These are phyloP conservation scores for Trichothecium sympodiale DNA, from an alignment of 2,329 filamentous ascomycete species.

Conservation along the genomic window DNA sequence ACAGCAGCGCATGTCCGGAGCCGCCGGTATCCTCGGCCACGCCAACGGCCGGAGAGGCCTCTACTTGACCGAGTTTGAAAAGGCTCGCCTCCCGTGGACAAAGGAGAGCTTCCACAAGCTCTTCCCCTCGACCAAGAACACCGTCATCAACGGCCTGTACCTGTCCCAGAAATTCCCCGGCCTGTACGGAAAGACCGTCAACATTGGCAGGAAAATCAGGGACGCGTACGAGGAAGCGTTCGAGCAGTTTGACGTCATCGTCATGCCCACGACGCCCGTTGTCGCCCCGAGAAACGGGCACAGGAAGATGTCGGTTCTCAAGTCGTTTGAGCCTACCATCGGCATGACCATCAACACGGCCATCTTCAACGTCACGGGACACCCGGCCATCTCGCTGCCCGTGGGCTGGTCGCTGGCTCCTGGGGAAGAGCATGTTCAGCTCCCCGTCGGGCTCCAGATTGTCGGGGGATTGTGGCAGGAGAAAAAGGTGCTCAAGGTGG, in stretches of 20 bases:
- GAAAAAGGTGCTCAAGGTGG: conserved; percentile 29
- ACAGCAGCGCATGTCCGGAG: conserved; percentile 31
- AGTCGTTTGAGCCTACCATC: conserved; percentile 37
- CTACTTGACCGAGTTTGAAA: conserved; percentile 37
- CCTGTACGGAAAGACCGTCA: conserved; percentile 36
- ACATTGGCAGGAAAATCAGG: conserved; percentile 32
- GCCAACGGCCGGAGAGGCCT: conserved; percentile 35
- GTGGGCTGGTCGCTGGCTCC: conserved; percentile 32
- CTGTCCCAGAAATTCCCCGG: conserved; percentile 30
- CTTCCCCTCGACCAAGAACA: conserved; percentile 42
- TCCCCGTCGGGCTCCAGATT: conserved; percentile 45
- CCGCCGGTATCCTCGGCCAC: conserved; percentile 29
- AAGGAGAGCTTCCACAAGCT: conserved; percentile 37
- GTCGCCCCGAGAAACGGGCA: conserved; percentile 31
- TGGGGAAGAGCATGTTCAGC: conserved; percentile 22
- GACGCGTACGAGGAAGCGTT: conserved; percentile 33
- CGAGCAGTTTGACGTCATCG: conserved; percentile 27
- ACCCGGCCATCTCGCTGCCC: conserved; percentile 42
- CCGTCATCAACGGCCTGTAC: conserved; percentile 40
- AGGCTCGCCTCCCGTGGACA: conserved; percentile 32
- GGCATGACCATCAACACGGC: conserved; percentile 45
- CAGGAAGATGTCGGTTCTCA: conserved; percentile 19
- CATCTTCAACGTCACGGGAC: conserved; percentile 45
- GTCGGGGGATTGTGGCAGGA: conserved; percentile 42
- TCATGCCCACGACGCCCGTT: conserved; percentile 38